Evolutionary conservation across 2,329 filamentous ascomycete species (phyloP).

Genomic region (Exophiala sideris): DNA sequence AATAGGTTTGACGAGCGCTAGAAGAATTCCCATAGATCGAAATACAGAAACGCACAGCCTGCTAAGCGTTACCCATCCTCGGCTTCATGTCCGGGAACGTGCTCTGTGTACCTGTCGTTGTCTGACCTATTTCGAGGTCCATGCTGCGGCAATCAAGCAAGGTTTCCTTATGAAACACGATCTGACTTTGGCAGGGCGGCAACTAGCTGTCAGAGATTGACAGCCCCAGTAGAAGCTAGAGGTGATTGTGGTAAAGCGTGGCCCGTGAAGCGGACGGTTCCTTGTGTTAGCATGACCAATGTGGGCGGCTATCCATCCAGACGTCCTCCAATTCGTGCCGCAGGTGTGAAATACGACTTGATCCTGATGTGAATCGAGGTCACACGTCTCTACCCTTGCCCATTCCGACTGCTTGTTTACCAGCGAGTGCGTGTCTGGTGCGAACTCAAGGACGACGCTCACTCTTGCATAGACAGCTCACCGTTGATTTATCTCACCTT

Average conservation of each 20-base stretch:
- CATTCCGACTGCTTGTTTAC: no score
- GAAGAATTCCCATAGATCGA: slow-evolving; percentile 13
- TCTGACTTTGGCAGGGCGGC: slow-evolving; percentile 15
- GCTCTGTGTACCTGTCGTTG: background rate
- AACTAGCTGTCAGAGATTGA: slow-evolving; percentile 10
- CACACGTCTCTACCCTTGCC: background rate
- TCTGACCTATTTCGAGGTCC: slow-evolving; percentile 10
- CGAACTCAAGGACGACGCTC: no score
- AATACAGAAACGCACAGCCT: slow-evolving; percentile 1
- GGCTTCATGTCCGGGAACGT: background rate
- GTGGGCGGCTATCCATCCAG: slow-evolving; percentile 19
- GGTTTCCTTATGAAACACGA: slow-evolving; percentile 20
- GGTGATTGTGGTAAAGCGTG: slow-evolving; percentile 6
- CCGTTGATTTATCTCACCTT: background rate
- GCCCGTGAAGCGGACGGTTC: slow-evolving; percentile 2
- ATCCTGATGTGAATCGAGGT: slow-evolving; percentile 10
- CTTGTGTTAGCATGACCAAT: slow-evolving; percentile 9
- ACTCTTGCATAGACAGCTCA: background rate
- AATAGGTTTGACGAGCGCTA: slow-evolving; percentile 12
- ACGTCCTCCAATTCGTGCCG: slow-evolving; percentile 23
- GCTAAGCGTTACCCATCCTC: background rate
- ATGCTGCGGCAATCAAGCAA: slow-evolving; percentile 3
- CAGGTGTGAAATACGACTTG: slow-evolving; percentile 11
- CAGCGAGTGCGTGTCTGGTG: no score
- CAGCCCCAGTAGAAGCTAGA: slow-evolving; percentile 7